These are phyloP conservation scores for Blumeria hordei DNA, from an alignment of 2,329 filamentous ascomycete species.

Conservation along the genomic window DNA sequence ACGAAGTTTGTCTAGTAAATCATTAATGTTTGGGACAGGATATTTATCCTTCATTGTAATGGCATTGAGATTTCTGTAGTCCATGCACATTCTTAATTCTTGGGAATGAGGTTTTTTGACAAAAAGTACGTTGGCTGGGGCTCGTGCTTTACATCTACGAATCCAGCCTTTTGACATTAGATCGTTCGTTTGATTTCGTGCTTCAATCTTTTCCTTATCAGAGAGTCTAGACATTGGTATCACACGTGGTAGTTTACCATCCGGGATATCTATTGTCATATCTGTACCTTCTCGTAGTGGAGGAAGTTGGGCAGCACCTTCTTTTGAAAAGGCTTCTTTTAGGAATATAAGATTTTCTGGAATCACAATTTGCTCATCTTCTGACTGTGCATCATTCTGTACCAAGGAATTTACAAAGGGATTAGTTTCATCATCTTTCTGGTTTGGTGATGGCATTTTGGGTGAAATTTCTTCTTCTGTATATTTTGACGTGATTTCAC, in stretches of 20 bases:
- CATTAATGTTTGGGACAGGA: neutral
- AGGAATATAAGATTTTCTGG: neutral
- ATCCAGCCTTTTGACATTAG: neutral
- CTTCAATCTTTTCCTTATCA: neutral
- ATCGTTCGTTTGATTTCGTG: neutral
- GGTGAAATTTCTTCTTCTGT: neutral
- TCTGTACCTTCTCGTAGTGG: neutral
- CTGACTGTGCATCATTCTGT: neutral
- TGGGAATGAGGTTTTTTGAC: neutral
- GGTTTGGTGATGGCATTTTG: neutral
- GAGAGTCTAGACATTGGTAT: neutral
- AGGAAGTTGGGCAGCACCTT: neutral
- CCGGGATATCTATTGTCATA: neutral
- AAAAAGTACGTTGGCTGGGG: neutral
- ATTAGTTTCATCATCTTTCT: neutral
- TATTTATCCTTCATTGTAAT: conserved; percentile 1
- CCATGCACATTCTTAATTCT: neutral
- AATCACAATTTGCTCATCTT: neutral
- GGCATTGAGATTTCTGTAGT: neutral
- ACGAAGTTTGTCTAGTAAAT: neutral
- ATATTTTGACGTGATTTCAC: neutral
- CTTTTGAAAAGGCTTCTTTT: neutral
- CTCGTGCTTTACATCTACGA: neutral
- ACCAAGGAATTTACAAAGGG: neutral
- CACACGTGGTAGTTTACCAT: neutral